phyloP scores from a whole-genome alignment of 768 basidiomycete genomes.

The Rhizopogon vinicolor region DNA sequence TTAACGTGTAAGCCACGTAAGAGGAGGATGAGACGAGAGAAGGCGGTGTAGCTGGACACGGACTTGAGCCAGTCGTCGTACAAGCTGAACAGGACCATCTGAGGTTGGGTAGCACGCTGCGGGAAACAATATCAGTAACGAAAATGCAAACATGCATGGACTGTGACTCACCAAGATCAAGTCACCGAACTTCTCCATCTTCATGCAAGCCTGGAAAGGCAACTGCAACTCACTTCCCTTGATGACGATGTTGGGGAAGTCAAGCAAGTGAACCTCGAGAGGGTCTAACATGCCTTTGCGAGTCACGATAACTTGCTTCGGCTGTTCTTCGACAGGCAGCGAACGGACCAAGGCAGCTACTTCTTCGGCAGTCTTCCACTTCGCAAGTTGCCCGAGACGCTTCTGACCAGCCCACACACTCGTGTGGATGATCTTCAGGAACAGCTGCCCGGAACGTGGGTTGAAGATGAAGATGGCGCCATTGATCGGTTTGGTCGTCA shows the following conservation, averaged over 20 bases:
- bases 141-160: not conserved
- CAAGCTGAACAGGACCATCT: slow-evolving; percentile 98
- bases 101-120: slow-evolving; percentile 93
- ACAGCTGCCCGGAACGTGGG: slow-evolving; percentile 95
- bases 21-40: slow-evolving; percentile 95
- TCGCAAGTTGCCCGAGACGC: slow-evolving; percentile 97
- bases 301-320: slow-evolving; percentile 99
- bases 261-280: slow-evolving; percentile 96
- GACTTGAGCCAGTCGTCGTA: slow-evolving; percentile 99
- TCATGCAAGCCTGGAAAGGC: slow-evolving; percentile 99
- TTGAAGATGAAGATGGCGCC: slow-evolving; percentile 99
- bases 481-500: slow-evolving; percentile 99
- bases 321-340: slow-evolving; percentile 98
- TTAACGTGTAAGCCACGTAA: slow-evolving; percentile 98
- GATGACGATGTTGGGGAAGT: slow-evolving; percentile 99
- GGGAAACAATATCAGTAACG: slow-evolving; percentile 3
- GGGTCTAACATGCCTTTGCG: slow-evolving; percentile 99
- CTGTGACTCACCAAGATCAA: slow-evolving; percentile 65
- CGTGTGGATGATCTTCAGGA: slow-evolving; percentile 99
- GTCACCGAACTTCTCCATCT: slow-evolving; percentile 99
- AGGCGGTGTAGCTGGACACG: slow-evolving; percentile 98
- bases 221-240: slow-evolving; percentile 97
- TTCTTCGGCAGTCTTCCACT: slow-evolving; percentile 99
- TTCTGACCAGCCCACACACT: slow-evolving; percentile 99
- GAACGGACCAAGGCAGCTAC: slow-evolving; percentile 97